These are phyloP conservation scores for Allium cepa DNA, from an alignment of 106 monocot genomes.

Conservation along the genomic window DNA sequence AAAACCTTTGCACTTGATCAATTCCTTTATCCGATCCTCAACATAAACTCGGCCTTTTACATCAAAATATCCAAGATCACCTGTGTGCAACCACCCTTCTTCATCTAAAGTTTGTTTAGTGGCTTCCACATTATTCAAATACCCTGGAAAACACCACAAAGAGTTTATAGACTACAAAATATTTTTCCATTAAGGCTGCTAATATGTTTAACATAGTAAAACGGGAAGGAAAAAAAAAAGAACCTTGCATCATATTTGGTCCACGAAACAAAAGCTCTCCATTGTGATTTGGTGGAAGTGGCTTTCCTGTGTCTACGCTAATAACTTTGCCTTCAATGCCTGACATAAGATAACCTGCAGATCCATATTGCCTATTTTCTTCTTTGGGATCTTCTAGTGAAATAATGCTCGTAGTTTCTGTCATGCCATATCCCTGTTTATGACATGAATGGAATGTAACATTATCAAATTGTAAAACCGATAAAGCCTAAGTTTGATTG, in stretches of 20 bases:
- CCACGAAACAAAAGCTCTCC: slow-evolving; percentile 87
- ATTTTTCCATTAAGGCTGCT: too few species aligned
- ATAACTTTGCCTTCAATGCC: slow-evolving; percentile 76
- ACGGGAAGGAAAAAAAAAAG: background rate
- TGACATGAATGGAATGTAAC: background rate
- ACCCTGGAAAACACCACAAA: slow-evolving; percentile 26
- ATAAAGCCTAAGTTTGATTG: too few species aligned
- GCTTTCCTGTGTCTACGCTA: slow-evolving; percentile 34
- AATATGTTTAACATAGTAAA: too few species aligned
- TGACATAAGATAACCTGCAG: slow-evolving; percentile 36
- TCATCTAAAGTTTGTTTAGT: slow-evolving; percentile 47
- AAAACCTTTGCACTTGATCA: slow-evolving; percentile 85
- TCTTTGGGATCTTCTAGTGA: slow-evolving; percentile 43
- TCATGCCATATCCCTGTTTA: slow-evolving; percentile 88
- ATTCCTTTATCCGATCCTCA: slow-evolving; percentile 82
- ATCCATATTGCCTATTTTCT: slow-evolving; percentile 34
- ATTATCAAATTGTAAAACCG: background rate
- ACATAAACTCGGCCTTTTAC: slow-evolving; percentile 55
- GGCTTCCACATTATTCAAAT: slow-evolving; percentile 69
- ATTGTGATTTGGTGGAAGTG: slow-evolving; percentile 70
- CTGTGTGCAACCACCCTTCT: slow-evolving; percentile 85
- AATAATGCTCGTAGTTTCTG: slow-evolving; percentile 67
- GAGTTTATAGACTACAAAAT: too few species aligned
- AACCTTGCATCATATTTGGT: slow-evolving; percentile 94
- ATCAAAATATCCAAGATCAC: slow-evolving; percentile 84